phyloP scores from a whole-genome alignment of 73 alveolate species.

The Paramecium sonneborni region DNA sequence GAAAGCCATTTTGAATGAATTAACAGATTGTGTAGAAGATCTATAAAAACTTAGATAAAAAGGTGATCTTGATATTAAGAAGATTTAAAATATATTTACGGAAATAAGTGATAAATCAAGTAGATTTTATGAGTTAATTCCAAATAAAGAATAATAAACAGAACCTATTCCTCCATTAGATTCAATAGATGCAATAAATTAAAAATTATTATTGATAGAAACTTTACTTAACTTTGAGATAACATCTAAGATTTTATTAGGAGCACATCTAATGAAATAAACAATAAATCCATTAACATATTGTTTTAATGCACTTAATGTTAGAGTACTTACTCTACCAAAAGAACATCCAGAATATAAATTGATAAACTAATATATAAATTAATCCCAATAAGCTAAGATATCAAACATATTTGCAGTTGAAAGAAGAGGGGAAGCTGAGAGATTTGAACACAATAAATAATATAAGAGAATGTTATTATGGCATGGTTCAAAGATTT shows the following conservation, averaged over 20 bases:
- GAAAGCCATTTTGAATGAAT: conserved; percentile 72
- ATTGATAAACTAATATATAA: conserved; percentile 77
- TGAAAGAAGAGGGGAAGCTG: conserved; percentile 83
- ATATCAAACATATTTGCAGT: conserved; percentile 80
- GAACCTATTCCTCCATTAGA: conserved; percentile 88
- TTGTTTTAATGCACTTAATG: conserved; percentile 80
- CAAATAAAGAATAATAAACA: conserved; percentile 26
- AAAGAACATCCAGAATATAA: conserved; percentile 78
- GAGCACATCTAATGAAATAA: conserved; percentile 75
- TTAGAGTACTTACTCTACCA: conserved; percentile 76
- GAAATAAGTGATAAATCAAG: conserved; percentile 46
- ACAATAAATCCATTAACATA: conserved; percentile 92
- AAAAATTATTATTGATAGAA: conserved; percentile 77
- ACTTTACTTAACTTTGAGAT: conserved; percentile 85
- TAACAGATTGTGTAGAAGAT: conserved; percentile 72
- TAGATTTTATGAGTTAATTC: conserved; percentile 68
- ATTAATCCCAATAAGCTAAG: conserved; percentile 65
- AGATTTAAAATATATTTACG: not conserved
- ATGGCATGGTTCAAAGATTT: conserved; percentile 94
- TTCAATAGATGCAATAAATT: conserved; percentile 59
- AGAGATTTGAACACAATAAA: conserved; percentile 71
- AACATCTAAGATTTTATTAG: conserved; percentile 89
- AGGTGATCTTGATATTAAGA: conserved; percentile 52
- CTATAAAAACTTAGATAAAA: conserved; percentile 65
- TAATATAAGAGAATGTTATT: conserved; percentile 79